A percentile compares a stretch with the other conserved stretches of the same genome.
Conservation (phyloP, 805 yeast genomes). For the Pichia cephalocereana region DNA sequence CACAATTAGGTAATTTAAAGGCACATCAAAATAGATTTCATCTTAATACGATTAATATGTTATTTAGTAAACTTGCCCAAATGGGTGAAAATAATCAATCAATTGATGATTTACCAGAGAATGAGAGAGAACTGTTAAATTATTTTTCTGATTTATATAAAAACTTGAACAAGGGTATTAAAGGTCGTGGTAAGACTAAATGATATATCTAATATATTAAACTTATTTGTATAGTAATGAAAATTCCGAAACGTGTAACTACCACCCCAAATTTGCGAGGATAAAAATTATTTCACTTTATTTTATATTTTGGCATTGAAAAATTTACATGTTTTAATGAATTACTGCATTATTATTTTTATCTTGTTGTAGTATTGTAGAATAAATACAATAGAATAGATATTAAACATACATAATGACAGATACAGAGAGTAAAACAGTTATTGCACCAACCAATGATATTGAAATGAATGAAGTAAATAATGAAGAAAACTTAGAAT, state of each 20-base stretch:
- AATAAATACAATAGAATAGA: no score
- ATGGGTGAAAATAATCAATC: conserved; percentile 37
- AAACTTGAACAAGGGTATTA: conserved; percentile 83
- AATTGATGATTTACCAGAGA: conserved; percentile 39
- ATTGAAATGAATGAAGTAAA: conserved; percentile 1
- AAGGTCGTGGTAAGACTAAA: conserved; percentile 67
- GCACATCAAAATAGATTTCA: conserved; percentile 92
- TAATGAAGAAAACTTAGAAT: conserved; percentile 23
- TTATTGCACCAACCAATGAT: not conserved
- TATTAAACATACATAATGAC: not conserved
- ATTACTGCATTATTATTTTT: no score
- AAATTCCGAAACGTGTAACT: no score
- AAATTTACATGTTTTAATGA: no score
- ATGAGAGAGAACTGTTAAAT: conserved; percentile 59
- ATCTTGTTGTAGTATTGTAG: no score
- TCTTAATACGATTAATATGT: conserved; percentile 52
- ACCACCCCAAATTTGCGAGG: no score
- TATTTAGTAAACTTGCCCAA: conserved; percentile 62
- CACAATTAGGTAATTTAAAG: conserved; percentile 88
- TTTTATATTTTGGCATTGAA: no score
- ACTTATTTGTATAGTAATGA: no score
- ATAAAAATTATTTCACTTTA: no score
- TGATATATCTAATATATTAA: no score
- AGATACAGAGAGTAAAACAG: not conserved
- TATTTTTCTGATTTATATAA: conserved; percentile 80